Base-by-base conservation (phyloP, 2,329 filamentous ascomycete species). In the Monilinia fructicola region DNA sequence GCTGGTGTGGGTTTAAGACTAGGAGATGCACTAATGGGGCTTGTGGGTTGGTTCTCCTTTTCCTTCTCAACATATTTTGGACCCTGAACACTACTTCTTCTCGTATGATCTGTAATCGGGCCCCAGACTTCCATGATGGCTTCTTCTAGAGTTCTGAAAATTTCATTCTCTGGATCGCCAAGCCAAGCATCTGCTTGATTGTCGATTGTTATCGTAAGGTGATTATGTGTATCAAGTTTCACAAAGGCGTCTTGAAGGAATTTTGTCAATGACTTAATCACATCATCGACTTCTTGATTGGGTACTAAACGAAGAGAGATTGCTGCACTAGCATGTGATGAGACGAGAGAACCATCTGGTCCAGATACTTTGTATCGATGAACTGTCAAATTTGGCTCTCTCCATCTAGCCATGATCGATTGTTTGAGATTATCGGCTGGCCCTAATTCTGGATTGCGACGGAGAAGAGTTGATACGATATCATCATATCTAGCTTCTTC, bases 121-220 rank as follows among this genome's bases (percentile, higher is more conserved):
- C 87, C 87, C 95, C 95, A 99, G 0, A 90, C 92, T 54, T 90
- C 86, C 73, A 93, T 86, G 61, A 98, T 90, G 0, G 93, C 95
- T 67, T 88, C 84, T 72, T 96, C 93, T 0, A 99, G 84, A 0
- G 92, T 96, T 69, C 89, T 87, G 78, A 97, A 99, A 67, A 98
- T 93, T 71, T 93, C 87, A 72, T 96, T 97, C 59, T 88, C 87
- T 4, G 92, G 93, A 73, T 97, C 92, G 18, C 95, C 94, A 0
- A 99, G 86, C 95, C 95, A 99, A 0, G 95, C 93, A 75, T 99
- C 95, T 0, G 95, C 94, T 78, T 91, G 90, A 75, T 97, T 95
- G 71, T 97, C 93, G 71, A 99, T 93, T 40, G 88, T 89, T 50
- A 99, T 86, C 1, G 83, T 89, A 46, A 99, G 82, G 7, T 83